Percentiles rank a stretch among this genome's conserved stretches.
These are phyloP conservation scores for Rhynchosporium agropyri DNA, from an alignment of 2,329 filamentous ascomycete species.

Conservation along the genomic window DNA sequence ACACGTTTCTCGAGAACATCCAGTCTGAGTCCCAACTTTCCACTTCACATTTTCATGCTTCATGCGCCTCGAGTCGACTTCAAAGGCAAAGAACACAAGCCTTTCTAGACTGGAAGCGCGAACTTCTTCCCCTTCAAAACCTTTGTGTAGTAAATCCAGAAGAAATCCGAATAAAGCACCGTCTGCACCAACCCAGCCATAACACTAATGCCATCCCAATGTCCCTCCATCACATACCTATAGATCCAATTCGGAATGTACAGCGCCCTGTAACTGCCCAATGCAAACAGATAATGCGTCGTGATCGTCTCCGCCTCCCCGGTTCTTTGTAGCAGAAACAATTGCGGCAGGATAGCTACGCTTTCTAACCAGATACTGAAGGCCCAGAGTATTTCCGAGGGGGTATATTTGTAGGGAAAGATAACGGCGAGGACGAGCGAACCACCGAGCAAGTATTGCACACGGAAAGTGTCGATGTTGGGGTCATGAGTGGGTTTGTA, in stretches of 20 bases:
- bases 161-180: conserved; percentile 96
- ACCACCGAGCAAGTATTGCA: conserved; percentile 87
- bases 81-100: neutral
- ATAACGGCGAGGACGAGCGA: conserved; percentile 78
- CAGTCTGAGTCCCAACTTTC: neutral
- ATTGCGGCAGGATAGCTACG: conserved; percentile 93
- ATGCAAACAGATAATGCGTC: conserved; percentile 93
- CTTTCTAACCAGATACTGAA: conserved; percentile 98
- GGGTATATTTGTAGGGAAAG: conserved; percentile 81
- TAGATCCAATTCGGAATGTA: conserved; percentile 99
- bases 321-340: conserved; percentile 97
- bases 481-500: conserved; percentile 98
- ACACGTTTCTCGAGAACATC: conserved; percentile 16
- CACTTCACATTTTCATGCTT: neutral
- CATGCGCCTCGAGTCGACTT: neutral
- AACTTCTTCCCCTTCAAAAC: conserved; percentile 88
- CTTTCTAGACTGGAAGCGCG: conserved; percentile 73
- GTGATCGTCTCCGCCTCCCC: conserved; percentile 99
- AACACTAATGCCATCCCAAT: conserved; percentile 86
- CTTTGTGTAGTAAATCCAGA: conserved; percentile 99
- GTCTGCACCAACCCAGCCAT: conserved; percentile 91
- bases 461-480: conserved; percentile 95
- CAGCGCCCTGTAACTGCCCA: conserved; percentile 86
- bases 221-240: conserved; percentile 77
- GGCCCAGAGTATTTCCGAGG: conserved; percentile 90